Evolutionary conservation across 306 rosid genomes (phyloP), one percentile per base, ranked within the genome.

Genomic region (Abrus precatorius): DNA sequence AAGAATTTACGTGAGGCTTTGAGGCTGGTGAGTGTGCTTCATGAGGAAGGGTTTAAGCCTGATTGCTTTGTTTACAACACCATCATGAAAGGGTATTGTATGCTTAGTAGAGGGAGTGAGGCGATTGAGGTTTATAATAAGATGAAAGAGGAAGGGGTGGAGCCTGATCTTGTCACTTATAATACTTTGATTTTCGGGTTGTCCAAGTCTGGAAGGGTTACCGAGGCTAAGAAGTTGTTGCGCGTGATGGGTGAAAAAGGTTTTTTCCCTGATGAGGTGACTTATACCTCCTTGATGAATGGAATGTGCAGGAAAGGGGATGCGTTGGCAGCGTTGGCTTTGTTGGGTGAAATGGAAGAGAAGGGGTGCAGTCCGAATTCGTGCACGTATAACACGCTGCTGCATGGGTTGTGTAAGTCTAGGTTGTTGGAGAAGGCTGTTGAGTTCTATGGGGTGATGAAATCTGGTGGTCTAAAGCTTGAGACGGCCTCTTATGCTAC

Each of bases 211-310:
- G 98, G 98, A 0, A 72, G 92, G 32, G 92, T 92, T 43, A 55
- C 11, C 48, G 97, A 88, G 43, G 99, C 98, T 0, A 88, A 84
- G 82, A 93, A 92, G 86, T 78, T 91, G 65, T 70, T 95, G 86
- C 76, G 84, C 7, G 77, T 85, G 44, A 93, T 95, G 99, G 72
- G 83, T 0, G 96, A 90, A 34, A 88, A 80, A 85, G 97, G 97
- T 32, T 91, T 83, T 87, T 78, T 83, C 9, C 98, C 99, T 0
- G 92, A 95, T 40, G 89, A 84, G 40, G 90, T 93, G 55, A 95
- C 99, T 0, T 95, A 95, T 80, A 95, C 98, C 2, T 80, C 96
- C 0, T 57, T 93, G 84, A 95, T 95, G 98, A 93, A 93, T 82
- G 99, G 99, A 33, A 75, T 95, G 91, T 93, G 98, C 72, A 60